Conservation (phyloP, 768 basidiomycete species). For the Boletus bicolor region DNA sequence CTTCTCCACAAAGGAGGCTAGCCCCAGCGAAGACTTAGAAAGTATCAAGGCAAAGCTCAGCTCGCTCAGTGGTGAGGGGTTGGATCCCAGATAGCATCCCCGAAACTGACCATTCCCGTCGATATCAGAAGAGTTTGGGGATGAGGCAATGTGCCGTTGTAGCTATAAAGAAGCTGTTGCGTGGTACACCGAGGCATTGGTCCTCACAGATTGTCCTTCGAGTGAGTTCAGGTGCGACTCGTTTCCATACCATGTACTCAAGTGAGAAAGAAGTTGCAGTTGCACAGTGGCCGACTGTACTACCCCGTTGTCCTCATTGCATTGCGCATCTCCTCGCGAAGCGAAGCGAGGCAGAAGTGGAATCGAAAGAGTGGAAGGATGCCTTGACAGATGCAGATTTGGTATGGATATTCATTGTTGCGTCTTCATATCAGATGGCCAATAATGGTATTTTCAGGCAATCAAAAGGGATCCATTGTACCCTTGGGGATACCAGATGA, state of each 20-base stretch:
- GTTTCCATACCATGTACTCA: background rate
- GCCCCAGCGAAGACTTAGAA: constrained; percentile 9
- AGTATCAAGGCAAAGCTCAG: constrained; percentile 2
- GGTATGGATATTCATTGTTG: background rate
- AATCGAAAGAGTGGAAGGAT: background rate
- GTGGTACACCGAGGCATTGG: constrained; percentile 14
- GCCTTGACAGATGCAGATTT: constrained; percentile 5
- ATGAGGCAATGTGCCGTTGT: background rate
- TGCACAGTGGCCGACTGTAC: background rate
- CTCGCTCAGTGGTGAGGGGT: constrained; percentile 9
- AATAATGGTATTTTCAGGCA: background rate
- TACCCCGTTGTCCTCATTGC: background rate
- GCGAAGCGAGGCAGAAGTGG: constrained; percentile 2
- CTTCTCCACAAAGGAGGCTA: background rate
- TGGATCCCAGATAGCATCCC: background rate
- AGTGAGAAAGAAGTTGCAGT: background rate
- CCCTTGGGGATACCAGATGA: constrained; percentile 1
- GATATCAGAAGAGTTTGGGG: constrained; percentile 12
- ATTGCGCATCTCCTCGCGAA: constrained; percentile 8
- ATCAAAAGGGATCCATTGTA: background rate
- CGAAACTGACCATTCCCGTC: background rate
- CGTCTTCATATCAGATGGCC: background rate
- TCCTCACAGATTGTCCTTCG: background rate
- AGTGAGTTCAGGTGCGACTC: background rate
- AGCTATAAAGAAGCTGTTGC: constrained; percentile 2